Base-by-base conservation (phyloP, 2,329 filamentous ascomycete genomes). In the Exophiala aquamarina region DNA sequence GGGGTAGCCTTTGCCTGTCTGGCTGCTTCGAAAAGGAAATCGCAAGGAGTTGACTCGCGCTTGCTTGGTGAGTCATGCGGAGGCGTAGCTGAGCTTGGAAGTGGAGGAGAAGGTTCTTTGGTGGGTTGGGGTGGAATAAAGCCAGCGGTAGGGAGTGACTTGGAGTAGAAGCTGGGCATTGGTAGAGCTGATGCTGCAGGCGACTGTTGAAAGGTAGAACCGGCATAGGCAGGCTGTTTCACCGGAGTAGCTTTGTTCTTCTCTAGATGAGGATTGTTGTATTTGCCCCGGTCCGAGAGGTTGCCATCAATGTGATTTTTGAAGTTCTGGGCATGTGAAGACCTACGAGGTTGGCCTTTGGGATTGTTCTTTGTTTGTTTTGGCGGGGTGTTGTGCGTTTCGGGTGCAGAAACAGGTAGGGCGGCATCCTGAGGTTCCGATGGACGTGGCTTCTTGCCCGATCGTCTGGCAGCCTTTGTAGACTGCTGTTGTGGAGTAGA, bases 151-250 rank as follows among this genome's bases (percentile, higher is more conserved):
- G 84, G 83, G 10, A 87, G 76, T 0, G 88, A 83, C 61, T 86
- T 91, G 20, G 86, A 85, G 52, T 87, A 81, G 66, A 96, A 95
- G 62, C 86, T 94, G 9, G 93, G 93, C 49, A 96, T 86, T 1
- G 93, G 93, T 23, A 98, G 75, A 18, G 89, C 84, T 7, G 90
- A 94, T 1, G 93, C 87, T 2, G 91, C 92, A 15, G 93, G 93
- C 7, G 93, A 97, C 32, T 90, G 88, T 67, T 96, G 91, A 66
- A 97, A 98, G 4, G 90, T 94, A 26, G 92, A 87, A 11, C 92
- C 93, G 31, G 93, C 93, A 69, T 95, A 98, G 36, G 86, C 83
- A 52, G 66, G 63, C 52, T 66, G 62, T 50, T 81, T 74, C 37
- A 65, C 61, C 26, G 73, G 72, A 6, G 68, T 69, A 36, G 63